Base-by-base conservation (phyloP, 1,284 basidiomycete genomes). In the Grifola frondosa region DNA sequence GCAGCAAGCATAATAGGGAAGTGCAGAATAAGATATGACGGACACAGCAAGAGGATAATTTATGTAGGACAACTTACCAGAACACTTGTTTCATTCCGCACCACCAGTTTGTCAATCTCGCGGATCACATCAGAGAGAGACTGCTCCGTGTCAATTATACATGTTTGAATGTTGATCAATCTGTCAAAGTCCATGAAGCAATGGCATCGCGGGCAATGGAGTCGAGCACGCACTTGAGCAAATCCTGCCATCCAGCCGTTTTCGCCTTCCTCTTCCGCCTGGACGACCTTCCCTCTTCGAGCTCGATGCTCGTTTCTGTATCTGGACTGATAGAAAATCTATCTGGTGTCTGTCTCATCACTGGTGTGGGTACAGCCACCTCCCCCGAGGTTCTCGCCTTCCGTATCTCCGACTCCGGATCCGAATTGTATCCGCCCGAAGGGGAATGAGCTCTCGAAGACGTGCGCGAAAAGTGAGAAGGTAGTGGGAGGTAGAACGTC, bases 81-180 rank as follows among this genome's bases (percentile, higher is more conserved):
- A 21, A 41, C 37, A 34, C 26, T 37, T 10, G 48, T 38, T 8
- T 52, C 51, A 34, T 58, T 53, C 21, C 54, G 45, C 65, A 77
- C 60, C 62, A 89, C 78, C 54, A 77, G 62, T 25, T 59, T 57
- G 57, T 89, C 77, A 25, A 87, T 78, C 46, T 76, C 75, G 16
- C 54, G 59, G 13, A 81, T 65, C 17, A 87, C 66, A 28, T 79
- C 70, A 17, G 59, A 66, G 2, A 91, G 70, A 6, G 79, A 83
- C 29, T 65, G 64, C 54, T 81, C 67, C n/a, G 80, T 83, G 54
- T 91, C 88, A 24, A 70, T 58, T 40, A 92, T 78, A 39, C 76
- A 77, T 17, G 80, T 70, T 55, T 91, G 87, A 23, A 90, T 61
- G 40, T 77, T 81, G 29, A 81, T 81, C 21, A 92, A 68, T 59